Evolutionary conservation across 257 asterid species (phyloP).

Genomic region (Fraxinus cuspidata): DNA sequence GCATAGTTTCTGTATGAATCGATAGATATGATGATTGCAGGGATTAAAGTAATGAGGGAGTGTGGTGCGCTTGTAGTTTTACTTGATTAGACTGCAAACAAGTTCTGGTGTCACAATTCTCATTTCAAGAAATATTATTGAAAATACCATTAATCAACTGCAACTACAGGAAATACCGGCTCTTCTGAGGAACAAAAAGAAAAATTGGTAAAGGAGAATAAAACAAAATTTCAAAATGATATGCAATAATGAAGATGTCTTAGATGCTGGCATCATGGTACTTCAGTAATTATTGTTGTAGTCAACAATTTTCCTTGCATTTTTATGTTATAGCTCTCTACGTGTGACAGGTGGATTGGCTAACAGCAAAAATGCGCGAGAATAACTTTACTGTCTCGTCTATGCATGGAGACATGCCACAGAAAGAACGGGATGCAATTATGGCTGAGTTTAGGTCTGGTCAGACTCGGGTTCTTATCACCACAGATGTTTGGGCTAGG

Average conservation of each 20-base stretch:
- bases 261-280: background rate
- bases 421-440: slow-evolving; percentile 91
- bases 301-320: background rate
- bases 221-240: background rate
- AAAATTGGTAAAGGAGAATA: background rate
- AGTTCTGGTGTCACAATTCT: background rate
- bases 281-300: background rate
- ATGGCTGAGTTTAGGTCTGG: slow-evolving; percentile 87
- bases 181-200: background rate
- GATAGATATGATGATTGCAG: background rate
- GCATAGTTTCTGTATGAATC: background rate
- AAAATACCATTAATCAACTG: background rate
- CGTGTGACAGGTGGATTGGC: slow-evolving; percentile 80
- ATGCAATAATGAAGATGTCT: background rate
- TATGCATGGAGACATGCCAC: slow-evolving; percentile 99
- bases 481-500: slow-evolving; percentile 99
- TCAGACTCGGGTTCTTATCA: slow-evolving; percentile 87
- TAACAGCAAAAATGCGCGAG: slow-evolving; percentile 86
- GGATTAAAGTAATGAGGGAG: too few relatives aligned
- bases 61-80: background rate
- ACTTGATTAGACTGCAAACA: background rate
- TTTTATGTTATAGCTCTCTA: background rate
- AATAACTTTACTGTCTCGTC: slow-evolving; percentile 90
- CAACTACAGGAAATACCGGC: background rate
- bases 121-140: background rate